Base-by-base conservation (phyloP, 1,139 yeast species). In the Kluyveromyces marxianus region DNA sequence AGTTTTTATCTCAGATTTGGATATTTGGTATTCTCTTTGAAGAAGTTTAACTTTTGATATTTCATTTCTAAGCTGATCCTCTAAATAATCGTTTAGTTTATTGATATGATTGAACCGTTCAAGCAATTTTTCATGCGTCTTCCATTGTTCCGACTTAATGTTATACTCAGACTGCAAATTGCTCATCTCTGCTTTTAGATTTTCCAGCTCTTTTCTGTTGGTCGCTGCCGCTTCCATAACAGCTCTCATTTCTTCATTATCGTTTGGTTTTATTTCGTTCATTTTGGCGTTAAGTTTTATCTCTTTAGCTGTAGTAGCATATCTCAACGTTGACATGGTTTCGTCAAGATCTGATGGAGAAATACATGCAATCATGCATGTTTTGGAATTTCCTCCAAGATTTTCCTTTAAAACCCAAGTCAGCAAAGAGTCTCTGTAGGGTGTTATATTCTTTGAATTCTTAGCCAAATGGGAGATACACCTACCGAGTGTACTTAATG, bases 281-380 rank as follows among this genome's bases (percentile, higher is more conserved):
- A 40, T 40, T 7, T 4, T 35, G 4, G 49, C 51, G 6, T 36
- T 36, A 3, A 48, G 42, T 28, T 35, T 45, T 3, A 50, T 47
- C 10, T 35, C 34, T 25, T 50, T 46, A 25, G 54, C 50, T 14
- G 49, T 41, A 24, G 52, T 47, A 14, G 96, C 96, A 69, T 89
- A 89, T 44, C 96, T 68, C 45, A 89, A 69, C 0, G 95, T 84
- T 56, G 85, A 85, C 27, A 88, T 58, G 0, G 95, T 81, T 59
- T 89, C 97, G 52, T 71, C 76, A 48, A 80, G 74, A 61, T 86
- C 84, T 28, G 66, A 67, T 29, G 65, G 66, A 42, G 75, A 65
- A 4, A 88, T 72, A 56, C 87, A 88, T 10, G 87, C 96, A 70
- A 89, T 81, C 95, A 89, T 86, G 48, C 89, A 70, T 0, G 96